These are phyloP conservation scores for Penicillium sumatraense DNA, from an alignment of 2,329 filamentous ascomycete species.

Conservation along the genomic window DNA sequence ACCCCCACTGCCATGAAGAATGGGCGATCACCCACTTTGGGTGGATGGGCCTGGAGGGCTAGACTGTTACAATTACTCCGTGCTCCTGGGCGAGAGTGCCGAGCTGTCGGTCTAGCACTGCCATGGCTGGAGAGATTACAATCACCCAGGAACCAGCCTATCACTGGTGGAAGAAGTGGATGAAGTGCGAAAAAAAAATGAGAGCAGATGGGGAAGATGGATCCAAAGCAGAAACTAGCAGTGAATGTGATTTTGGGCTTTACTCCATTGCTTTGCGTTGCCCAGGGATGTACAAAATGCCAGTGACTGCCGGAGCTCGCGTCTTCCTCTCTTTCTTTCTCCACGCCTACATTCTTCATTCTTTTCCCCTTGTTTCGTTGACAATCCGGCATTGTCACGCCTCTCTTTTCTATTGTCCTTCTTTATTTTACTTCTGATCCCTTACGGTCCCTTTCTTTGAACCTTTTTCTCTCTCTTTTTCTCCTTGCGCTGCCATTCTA, in stretches of 20 bases:
- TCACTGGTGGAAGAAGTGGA: conserved; percentile 2
- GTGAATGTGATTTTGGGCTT: too few species aligned
- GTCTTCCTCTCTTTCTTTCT: conserved; percentile 6
- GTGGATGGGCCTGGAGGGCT: conserved; percentile 7
- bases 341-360: conserved; percentile 27
- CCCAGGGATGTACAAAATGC: conserved; percentile 16
- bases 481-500: neutral
- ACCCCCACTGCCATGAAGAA: conserved; percentile 17
- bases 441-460: neutral
- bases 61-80: too few species aligned
- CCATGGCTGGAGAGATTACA: neutral
- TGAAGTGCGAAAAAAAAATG: too few species aligned
- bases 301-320: conserved; percentile 12
- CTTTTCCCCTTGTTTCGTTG: conserved; percentile 24
- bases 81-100: too few species aligned
- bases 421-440: conserved; percentile 7
- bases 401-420: conserved; percentile 21
- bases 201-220: too few species aligned
- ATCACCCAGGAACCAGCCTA: neutral
- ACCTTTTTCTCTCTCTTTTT: neutral
- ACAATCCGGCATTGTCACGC: conserved; percentile 25
- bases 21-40: conserved; percentile 10
- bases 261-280: too few species aligned
- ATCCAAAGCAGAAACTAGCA: neutral
- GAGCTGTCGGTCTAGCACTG: neutral